A percentile compares a stretch with the other conserved stretches of the same genome.
These are phyloP conservation scores for Kwoniella heveanensis DNA, from an alignment of 768 basidiomycete genomes.

Conservation along the genomic window DNA sequence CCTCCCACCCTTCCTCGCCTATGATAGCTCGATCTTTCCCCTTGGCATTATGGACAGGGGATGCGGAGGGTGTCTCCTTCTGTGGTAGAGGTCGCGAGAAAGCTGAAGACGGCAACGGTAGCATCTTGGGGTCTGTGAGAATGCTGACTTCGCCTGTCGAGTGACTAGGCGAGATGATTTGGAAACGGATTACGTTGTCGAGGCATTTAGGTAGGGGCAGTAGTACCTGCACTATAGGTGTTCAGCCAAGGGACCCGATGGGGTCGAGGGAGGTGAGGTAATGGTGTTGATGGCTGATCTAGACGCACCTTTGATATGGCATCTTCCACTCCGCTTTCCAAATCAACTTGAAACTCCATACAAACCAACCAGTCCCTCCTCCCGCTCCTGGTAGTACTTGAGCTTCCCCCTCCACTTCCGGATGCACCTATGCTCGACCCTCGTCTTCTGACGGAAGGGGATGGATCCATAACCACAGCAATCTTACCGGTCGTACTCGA, in stretches of 20 bases:
- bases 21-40: conserved; percentile 2
- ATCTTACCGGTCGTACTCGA: conserved; percentile 37
- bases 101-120: conserved; percentile 33
- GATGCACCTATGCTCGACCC: conserved; percentile 2
- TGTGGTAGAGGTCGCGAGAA: conserved; percentile 7
- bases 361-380: conserved; percentile 40
- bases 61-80: neutral
- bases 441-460: neutral
- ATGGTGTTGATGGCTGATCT: no score
- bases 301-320: conserved; percentile 28
- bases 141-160: conserved; percentile 34
- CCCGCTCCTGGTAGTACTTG: neutral
- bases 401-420: neutral
- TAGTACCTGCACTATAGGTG: conserved; percentile 31
- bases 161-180: conserved; percentile 23
- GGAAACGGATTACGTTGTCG: conserved; percentile 42
- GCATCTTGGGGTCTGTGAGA: conserved; percentile 43
- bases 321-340: conserved; percentile 18
- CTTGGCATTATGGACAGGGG: neutral
- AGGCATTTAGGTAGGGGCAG: conserved; percentile 41
- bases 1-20: conserved; percentile 39
- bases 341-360: conserved; percentile 29
- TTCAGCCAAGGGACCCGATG: no score
- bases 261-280: no score
- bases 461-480: conserved; percentile 30